Conservation (phyloP, 148 eudicot species). For the Agrostemma githago region DNA sequence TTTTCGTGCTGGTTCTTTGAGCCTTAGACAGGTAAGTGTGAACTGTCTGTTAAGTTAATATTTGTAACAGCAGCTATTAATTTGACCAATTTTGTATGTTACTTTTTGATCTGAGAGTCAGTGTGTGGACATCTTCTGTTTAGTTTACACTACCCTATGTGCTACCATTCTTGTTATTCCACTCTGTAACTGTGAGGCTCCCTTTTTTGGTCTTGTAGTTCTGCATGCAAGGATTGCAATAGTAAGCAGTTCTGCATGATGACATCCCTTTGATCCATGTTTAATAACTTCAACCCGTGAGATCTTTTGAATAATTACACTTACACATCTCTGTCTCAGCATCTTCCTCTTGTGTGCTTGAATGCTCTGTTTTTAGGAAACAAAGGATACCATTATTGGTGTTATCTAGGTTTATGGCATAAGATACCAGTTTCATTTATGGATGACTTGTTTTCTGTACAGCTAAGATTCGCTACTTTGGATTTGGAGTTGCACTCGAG, state of each 20-base stretch:
- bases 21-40: conserved; percentile 74
- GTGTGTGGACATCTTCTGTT: background rate
- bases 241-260: background rate
- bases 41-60: background rate
- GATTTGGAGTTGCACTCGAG: conserved; percentile 90
- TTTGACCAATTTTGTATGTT: background rate
- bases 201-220: background rate
- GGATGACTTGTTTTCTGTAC: conserved; percentile 23
- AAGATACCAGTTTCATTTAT: background rate
- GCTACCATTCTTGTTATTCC: background rate
- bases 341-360: background rate
- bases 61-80: background rate
- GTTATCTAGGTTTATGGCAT: background rate
- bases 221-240: background rate
- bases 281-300: too few relatives aligned
- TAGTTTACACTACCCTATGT: background rate
- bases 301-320: too few relatives aligned
- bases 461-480: conserved; percentile 70
- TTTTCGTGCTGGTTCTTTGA: conserved; percentile 78
- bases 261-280: background rate
- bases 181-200: background rate
- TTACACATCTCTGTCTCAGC: too few relatives aligned
- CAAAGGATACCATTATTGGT: background rate
- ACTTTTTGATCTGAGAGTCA: background rate
- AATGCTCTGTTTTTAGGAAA: background rate